These are phyloP conservation scores for Nymphaea thermarum DNA, from an alignment of 164 flowering plant genomes.

Conservation along the genomic window DNA sequence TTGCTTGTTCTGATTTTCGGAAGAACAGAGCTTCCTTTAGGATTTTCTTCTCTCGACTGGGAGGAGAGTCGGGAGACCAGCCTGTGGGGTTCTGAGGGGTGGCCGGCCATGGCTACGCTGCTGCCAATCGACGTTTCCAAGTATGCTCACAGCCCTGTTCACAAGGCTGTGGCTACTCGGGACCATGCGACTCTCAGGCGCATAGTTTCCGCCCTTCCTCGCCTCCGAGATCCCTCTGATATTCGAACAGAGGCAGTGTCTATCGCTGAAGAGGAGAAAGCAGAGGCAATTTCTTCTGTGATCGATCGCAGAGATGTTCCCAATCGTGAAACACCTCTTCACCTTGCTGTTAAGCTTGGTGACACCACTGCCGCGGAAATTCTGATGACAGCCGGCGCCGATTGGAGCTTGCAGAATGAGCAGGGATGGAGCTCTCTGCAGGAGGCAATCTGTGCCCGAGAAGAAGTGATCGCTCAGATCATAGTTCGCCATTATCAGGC, in stretches of 20 bases:
- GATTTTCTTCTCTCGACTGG: too few relatives aligned
- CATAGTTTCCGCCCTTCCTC: slow-evolving; percentile 44
- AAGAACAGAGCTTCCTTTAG: not conserved
- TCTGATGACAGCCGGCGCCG: slow-evolving; percentile 85
- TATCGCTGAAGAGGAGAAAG: slow-evolving; percentile 55
- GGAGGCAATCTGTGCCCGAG: slow-evolving; percentile 69
- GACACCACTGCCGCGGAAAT: slow-evolving; percentile 57
- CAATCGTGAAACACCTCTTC: slow-evolving; percentile 74
- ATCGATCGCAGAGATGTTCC: slow-evolving; percentile 81
- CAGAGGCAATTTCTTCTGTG: slow-evolving; percentile 47
- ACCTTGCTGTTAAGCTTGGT: slow-evolving; percentile 65
- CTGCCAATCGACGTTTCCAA: slow-evolving; percentile 21
- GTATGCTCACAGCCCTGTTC: slow-evolving; percentile 64
- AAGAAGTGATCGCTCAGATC: slow-evolving; percentile 56
- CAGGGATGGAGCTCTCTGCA: slow-evolving; percentile 91
- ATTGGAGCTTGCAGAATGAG: slow-evolving; percentile 71
- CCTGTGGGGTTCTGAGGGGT: not conserved
- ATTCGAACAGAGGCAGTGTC: slow-evolving; percentile 47
- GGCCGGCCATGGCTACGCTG: not conserved
- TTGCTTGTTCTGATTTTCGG: not conserved
- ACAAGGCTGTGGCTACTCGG: slow-evolving; percentile 41
- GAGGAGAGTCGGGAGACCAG: not conserved
- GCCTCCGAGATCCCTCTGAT: slow-evolving; percentile 49
- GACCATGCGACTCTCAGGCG: slow-evolving; percentile 50
- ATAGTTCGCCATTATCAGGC: slow-evolving; percentile 83